Evolutionary conservation across 352 stramenopile genomes (phyloP).

Genomic region (Globisporangium mamillatum): DNA sequence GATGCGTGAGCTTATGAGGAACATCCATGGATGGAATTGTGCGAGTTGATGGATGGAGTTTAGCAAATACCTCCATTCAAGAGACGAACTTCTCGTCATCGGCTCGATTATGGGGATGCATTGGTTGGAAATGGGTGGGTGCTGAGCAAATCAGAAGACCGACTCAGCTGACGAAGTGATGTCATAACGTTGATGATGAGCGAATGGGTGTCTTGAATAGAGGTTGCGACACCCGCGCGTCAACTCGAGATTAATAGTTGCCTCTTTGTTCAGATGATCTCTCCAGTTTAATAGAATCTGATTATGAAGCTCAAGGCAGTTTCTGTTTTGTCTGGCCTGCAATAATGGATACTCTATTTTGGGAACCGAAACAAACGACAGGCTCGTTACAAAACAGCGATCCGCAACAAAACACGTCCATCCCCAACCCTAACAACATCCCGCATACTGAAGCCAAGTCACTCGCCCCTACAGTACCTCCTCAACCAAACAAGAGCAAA

Average conservation of each 20-base stretch:
- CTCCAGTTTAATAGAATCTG: not conserved
- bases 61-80: not conserved
- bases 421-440: not conserved
- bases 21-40: not conserved
- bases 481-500: not conserved
- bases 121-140: not conserved
- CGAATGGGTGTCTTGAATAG: conserved; percentile 4
- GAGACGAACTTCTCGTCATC: not conserved
- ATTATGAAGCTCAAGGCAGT: not conserved
- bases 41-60: too few species aligned
- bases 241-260: not conserved
- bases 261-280: not conserved
- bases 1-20: not conserved
- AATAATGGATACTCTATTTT: not conserved
- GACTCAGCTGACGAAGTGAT: conserved; percentile 3
- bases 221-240: not conserved
- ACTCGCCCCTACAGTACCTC: not conserved
- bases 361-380: not conserved
- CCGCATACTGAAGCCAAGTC: conserved; percentile 13
- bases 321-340: not conserved
- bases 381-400: conserved; percentile 3
- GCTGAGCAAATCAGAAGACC: conserved; percentile 5
- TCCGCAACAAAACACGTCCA: not conserved
- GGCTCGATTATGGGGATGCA: not conserved
- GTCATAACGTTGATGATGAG: conserved; percentile 2